Evolutionary conservation across 306 rosid genomes (phyloP).

Genomic region (Dryas octopetala): DNA sequence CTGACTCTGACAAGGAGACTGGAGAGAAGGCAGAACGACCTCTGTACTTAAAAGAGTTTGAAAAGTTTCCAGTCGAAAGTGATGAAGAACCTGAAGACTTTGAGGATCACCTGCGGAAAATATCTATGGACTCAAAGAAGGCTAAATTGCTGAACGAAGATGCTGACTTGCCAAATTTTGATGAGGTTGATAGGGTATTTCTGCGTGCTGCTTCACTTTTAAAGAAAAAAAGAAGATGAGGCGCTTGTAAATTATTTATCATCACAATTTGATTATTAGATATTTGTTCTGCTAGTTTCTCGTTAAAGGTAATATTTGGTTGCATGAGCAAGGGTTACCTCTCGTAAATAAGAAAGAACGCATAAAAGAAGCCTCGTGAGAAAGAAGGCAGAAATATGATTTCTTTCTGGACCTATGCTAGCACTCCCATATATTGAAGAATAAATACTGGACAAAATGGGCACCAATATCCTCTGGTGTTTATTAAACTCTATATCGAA

Average conservation of each 20-base stretch:
- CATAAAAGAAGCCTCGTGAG: background rate
- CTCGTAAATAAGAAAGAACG: background rate
- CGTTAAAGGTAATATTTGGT: background rate
- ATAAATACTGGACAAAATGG: background rate
- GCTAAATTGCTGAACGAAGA: constrained; percentile 34
- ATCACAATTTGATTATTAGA: constrained; percentile 1
- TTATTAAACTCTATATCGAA: background rate
- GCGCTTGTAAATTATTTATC: constrained; percentile 9
- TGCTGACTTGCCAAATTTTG: constrained; percentile 44
- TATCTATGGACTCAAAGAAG: constrained; percentile 51
- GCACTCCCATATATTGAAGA: background rate
- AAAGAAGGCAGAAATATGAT: background rate
- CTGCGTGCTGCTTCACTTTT: constrained; percentile 69
- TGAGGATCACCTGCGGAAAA: constrained; percentile 67
- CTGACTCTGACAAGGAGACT: constrained; percentile 60
- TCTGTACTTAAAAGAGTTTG: constrained; percentile 75
- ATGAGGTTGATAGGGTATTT: constrained; percentile 78
- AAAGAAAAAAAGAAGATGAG: constrained; percentile 55
- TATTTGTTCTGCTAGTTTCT: background rate
- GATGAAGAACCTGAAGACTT: constrained; percentile 54
- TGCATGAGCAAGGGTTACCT: background rate
- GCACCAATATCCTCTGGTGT: background rate
- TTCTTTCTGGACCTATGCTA: background rate
- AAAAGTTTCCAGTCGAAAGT: constrained; percentile 53
- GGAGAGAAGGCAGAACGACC: constrained; percentile 48